Percentiles rank a stretch among this genome's conserved stretches.
These are phyloP conservation scores for Plantago lanceolata DNA, from an alignment of 305 asterid species.

Conservation along the genomic window DNA sequence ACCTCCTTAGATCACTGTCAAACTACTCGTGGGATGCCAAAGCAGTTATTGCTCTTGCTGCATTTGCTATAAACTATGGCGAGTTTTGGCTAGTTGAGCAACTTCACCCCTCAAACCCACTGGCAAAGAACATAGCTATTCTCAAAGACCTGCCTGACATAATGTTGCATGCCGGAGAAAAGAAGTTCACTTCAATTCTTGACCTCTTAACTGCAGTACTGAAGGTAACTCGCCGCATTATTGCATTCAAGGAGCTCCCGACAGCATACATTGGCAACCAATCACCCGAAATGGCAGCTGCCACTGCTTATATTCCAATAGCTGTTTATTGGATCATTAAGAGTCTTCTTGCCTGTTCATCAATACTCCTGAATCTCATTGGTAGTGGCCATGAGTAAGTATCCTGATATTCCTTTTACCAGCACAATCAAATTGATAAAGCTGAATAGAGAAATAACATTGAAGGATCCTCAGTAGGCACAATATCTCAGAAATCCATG, in stretches of 20 bases:
- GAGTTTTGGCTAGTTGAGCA: constrained; percentile 84
- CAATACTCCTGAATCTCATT: constrained; percentile 57
- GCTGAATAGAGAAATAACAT: not conserved
- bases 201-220: constrained; percentile 37
- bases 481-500: not conserved
- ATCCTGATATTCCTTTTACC: not conserved
- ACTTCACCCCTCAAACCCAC: constrained; percentile 45
- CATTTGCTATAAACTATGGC: constrained; percentile 77
- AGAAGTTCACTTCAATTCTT: constrained; percentile 39
- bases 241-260: constrained; percentile 68
- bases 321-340: constrained; percentile 81
- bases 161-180: constrained; percentile 40
- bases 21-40: constrained; percentile 82
- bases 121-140: constrained; percentile 66
- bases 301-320: constrained; percentile 65
- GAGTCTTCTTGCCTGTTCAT: constrained; percentile 63
- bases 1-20: constrained; percentile 53
- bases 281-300: constrained; percentile 45
- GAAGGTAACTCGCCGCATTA: constrained; percentile 48
- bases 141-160: constrained; percentile 68
- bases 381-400: constrained; percentile 81
- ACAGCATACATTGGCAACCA: constrained; percentile 39
- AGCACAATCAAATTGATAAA: not conserved
- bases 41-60: constrained; percentile 64
- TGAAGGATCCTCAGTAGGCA: not conserved